Percentiles rank a stretch among this genome's conserved stretches.
Evolutionary conservation across 495 filamentous ascomycete genomes (phyloP).

Genomic region (Penicillium steckii): DNA sequence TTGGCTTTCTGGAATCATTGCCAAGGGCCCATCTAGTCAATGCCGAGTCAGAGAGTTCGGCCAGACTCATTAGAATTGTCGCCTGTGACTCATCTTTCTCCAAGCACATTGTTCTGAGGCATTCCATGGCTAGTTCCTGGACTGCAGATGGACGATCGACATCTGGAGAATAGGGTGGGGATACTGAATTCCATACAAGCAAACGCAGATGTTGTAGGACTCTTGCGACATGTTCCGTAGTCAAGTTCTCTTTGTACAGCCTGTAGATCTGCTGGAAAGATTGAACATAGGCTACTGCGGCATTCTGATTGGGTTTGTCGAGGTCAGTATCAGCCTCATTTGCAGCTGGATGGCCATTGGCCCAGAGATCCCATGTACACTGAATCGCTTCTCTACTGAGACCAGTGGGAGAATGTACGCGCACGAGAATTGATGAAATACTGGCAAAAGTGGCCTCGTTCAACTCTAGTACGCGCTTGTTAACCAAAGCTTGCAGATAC

Average conservation of each 20-base stretch:
- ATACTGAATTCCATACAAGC: conserved; percentile 69
- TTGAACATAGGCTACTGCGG: conserved; percentile 74
- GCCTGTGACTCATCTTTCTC: conserved; percentile 66
- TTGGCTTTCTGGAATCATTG: conserved; percentile 51
- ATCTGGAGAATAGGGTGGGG: conserved; percentile 76
- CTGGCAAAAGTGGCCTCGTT: conserved; percentile 71
- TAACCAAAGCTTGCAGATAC: conserved; percentile 60
- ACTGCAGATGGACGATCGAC: conserved; percentile 79
- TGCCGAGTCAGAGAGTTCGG: conserved; percentile 61
- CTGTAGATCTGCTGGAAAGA: conserved; percentile 77
- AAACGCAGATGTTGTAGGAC: conserved; percentile 52
- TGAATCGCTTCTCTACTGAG: conserved; percentile 58
- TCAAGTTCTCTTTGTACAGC: conserved; percentile 65
- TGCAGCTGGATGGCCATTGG: conserved; percentile 54
- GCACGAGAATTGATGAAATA: conserved; percentile 63
- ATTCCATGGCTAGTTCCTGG: conserved; percentile 71
- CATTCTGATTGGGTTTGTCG: conserved; percentile 65
- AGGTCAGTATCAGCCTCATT: conserved; percentile 46
- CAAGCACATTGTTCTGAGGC: conserved; percentile 66
- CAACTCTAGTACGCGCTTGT: conserved; percentile 61
- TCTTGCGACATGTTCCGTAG: conserved; percentile 54
- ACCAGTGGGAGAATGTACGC: conserved; percentile 42
- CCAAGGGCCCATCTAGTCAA: conserved; percentile 52
- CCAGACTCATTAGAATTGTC: conserved; percentile 63
- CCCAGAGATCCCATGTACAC: conserved; percentile 73